Evolutionary conservation across 176 grass and related monocot species (phyloP).

Genomic region (Tillandsia leiboldiana): DNA sequence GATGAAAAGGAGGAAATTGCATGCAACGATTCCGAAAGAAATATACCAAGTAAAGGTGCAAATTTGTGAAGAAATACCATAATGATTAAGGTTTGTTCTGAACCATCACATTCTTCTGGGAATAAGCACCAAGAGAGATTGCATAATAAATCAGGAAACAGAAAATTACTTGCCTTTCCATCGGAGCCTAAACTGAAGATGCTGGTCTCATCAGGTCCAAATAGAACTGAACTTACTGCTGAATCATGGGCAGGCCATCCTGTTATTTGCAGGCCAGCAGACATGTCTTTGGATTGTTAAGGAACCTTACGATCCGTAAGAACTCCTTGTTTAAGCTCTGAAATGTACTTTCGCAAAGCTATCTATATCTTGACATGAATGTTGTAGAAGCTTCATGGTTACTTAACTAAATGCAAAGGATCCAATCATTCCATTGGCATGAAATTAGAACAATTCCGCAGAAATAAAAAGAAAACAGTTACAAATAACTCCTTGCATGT

Average conservation of each 20-base stretch:
- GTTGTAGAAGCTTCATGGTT: not conserved
- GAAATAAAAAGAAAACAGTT: not conserved
- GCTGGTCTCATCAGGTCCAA: slow-evolving; percentile 93
- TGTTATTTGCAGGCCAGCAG: slow-evolving; percentile 94
- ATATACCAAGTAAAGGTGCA: no score
- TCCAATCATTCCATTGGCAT: not conserved
- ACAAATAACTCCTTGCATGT: not conserved
- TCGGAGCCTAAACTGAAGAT: slow-evolving; percentile 90
- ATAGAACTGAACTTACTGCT: slow-evolving; percentile 73
- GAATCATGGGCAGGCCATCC: slow-evolving; percentile 98
- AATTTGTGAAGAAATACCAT: no score
- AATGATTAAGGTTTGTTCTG: no score
- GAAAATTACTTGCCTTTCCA: slow-evolving; percentile 56
- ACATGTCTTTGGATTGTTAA: slow-evolving; percentile 77
- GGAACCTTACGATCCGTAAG: slow-evolving; percentile 19
- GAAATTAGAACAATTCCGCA: no score
- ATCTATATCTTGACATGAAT: not conserved
- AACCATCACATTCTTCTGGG: not conserved
- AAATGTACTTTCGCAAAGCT: not conserved
- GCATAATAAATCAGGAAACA: slow-evolving; percentile 15
- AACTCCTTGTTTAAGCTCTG: not conserved
- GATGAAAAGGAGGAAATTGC: not conserved
- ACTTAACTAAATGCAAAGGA: not conserved
- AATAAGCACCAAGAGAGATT: slow-evolving; percentile 7
- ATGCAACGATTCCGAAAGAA: not conserved